Percentiles rank a stretch among this genome's conserved stretches.
Conservation (phyloP, 495 filamentous ascomycete species). For the Lineolata rhizophorae region DNA sequence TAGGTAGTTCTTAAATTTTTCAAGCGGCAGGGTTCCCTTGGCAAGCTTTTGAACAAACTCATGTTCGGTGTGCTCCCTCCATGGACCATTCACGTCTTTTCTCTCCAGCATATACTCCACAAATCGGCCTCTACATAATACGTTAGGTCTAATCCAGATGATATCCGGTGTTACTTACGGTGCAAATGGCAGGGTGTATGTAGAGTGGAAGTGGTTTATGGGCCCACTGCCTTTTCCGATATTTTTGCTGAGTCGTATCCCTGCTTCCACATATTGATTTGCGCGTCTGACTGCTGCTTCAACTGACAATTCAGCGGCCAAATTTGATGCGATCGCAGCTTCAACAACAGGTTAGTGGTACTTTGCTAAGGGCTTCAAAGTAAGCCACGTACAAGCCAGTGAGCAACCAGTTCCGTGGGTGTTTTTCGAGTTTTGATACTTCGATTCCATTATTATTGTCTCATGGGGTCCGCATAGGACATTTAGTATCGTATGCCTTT, state of each 20-base stretch:
- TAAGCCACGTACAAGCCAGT: constrained; percentile 44
- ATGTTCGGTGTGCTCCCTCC: constrained; percentile 56
- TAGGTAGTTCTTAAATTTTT: constrained; percentile 65
- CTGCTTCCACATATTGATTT: constrained; percentile 63
- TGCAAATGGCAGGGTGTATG: constrained; percentile 55
- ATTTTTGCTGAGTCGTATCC: constrained; percentile 52
- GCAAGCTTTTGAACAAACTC: constrained; percentile 60
- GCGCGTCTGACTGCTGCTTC: constrained; percentile 42
- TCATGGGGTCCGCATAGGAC: constrained; percentile 41
- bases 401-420: constrained; percentile 95
- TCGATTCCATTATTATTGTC: constrained; percentile 36
- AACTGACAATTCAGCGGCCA: constrained; percentile 39
- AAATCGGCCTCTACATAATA: constrained; percentile 62
- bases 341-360: constrained; percentile 1
- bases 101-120: constrained; percentile 65
- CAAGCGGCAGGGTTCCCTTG: constrained; percentile 43
- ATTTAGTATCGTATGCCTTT: constrained; percentile 47
- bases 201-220: constrained; percentile 85
- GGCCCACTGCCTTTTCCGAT: constrained; percentile 70
- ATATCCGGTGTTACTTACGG: constrained; percentile 32
- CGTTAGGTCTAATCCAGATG: no score
- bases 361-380: background rate
- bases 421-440: constrained; percentile 47
- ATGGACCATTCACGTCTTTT: constrained; percentile 44
- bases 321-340: constrained; percentile 76